A percentile compares a stretch with the other conserved stretches of the same genome.
Evolutionary conservation across 208 protist genomes (phyloP).

Genomic region (Leishmania amazonensis): DNA sequence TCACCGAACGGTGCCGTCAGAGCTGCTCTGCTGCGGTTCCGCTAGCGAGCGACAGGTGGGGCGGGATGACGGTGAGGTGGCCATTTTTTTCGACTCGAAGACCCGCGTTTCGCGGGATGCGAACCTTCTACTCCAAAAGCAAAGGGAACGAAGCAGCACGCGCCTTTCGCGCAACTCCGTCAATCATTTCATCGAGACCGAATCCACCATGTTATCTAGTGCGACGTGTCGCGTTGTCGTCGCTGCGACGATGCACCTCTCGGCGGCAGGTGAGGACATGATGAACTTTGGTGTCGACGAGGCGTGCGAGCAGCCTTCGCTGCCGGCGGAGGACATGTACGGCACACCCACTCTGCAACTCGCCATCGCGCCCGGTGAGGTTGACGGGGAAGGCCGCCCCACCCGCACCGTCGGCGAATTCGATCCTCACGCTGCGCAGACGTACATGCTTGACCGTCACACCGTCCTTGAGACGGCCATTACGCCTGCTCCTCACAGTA

Average conservation of each 20-base stretch:
- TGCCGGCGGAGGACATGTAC: not conserved
- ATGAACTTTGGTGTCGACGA: conserved; percentile 7
- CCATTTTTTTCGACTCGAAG: conserved; percentile 21
- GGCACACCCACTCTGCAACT: conserved; percentile 6
- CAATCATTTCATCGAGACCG: not conserved
- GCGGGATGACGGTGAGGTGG: conserved; percentile 24
- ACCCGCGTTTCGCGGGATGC: conserved; percentile 14
- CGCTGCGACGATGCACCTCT: conserved; percentile 13
- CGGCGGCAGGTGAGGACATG: conserved; percentile 5
- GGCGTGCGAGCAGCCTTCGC: conserved; percentile 12
- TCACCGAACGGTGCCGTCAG: conserved; percentile 23
- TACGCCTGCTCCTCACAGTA: conserved; percentile 21
- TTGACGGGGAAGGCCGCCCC: conserved; percentile 22
- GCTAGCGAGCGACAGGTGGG: conserved; percentile 2
- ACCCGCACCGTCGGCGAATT: conserved; percentile 39
- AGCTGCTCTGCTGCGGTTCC: conserved; percentile 20
- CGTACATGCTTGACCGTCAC: conserved; percentile 40
- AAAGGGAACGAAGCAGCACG: not conserved
- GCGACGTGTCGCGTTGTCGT: conserved; percentile 25
- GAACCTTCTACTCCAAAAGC: conserved; percentile 6
- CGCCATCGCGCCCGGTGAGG: conserved; percentile 23
- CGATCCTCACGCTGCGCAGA: conserved; percentile 15
- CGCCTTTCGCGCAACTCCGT: not conserved
- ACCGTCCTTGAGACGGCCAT: conserved; percentile 42
- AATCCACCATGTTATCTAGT: not conserved